These are phyloP conservation scores for Dioszegia crocea DNA, from an alignment of 768 basidiomycete species.

Conservation along the genomic window DNA sequence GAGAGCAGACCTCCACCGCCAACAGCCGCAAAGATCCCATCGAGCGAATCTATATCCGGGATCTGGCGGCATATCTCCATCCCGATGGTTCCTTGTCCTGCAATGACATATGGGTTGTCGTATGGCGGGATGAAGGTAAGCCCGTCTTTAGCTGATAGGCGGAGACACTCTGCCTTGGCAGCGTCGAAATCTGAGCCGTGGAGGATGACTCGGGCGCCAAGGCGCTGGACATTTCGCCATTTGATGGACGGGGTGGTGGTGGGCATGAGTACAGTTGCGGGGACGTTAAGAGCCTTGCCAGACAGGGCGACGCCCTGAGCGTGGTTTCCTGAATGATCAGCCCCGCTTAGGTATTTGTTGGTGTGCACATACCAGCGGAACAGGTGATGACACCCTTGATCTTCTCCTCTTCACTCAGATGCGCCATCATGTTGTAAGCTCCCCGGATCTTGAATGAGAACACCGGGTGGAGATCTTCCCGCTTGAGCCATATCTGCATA, in stretches of 20 bases:
- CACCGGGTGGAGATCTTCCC: conserved; percentile 88
- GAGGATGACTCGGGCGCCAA: conserved; percentile 90
- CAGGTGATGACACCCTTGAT: conserved; percentile 98
- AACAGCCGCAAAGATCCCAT: conserved; percentile 82
- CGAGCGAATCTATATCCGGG: conserved; percentile 64
- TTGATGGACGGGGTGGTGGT: conserved; percentile 92
- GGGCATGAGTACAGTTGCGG: conserved; percentile 99
- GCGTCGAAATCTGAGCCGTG: conserved; percentile 92
- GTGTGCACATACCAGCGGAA: conserved; percentile 79
- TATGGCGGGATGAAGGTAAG: conserved; percentile 93
- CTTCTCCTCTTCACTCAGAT: conserved; percentile 75
- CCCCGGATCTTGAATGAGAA: conserved; percentile 99
- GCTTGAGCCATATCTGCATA: conserved; percentile 77
- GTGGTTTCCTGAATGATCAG: conserved; percentile 71
- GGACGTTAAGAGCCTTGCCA: conserved; percentile 77
- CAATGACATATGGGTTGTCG: conserved; percentile 93
- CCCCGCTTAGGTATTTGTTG: neutral
- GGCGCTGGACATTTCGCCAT: conserved; percentile 85
- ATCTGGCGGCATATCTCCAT: conserved; percentile 93
- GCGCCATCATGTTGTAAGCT: conserved; percentile 98
- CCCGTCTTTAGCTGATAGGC: conserved; percentile 69
- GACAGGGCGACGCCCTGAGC: conserved; percentile 97
- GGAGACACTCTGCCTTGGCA: conserved; percentile 88
- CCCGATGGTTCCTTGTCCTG: conserved; percentile 91
- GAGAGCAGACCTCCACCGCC: conserved; percentile 90